Percentiles rank a stretch among this genome's conserved stretches.
phyloP scores from a whole-genome alignment of 768 basidiomycete species.

The Phlegmacium glaucopus region DNA sequence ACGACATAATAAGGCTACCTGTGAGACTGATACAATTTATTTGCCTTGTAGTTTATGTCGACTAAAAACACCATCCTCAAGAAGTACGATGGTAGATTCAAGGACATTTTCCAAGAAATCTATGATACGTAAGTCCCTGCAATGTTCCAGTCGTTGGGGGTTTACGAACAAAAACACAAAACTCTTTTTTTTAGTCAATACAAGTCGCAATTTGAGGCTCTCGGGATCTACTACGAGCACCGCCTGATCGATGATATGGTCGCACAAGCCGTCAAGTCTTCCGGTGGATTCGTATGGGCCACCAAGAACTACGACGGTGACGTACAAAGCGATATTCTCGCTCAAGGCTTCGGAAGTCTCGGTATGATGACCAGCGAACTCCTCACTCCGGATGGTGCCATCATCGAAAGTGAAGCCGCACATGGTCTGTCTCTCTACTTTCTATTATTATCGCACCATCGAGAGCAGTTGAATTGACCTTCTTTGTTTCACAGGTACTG shows the following conservation, averaged over 20 bases:
- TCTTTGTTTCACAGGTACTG: slow-evolving; percentile 59
- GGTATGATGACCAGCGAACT: slow-evolving; percentile 99
- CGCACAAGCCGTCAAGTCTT: slow-evolving; percentile 94
- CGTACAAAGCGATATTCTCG: slow-evolving; percentile 89
- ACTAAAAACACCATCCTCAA: slow-evolving; percentile 98
- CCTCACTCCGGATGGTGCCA: slow-evolving; percentile 89
- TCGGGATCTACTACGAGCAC: slow-evolving; percentile 90
- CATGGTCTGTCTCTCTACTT: slow-evolving; percentile 52
- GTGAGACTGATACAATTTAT: not conserved
- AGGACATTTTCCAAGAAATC: slow-evolving; percentile 98
- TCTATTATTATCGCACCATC: not conserved
- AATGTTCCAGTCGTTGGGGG: not conserved
- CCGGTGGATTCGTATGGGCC: slow-evolving; percentile 86
- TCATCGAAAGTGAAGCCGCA: slow-evolving; percentile 94
- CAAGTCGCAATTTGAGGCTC: slow-evolving; percentile 63
- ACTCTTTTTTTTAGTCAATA: slow-evolving; percentile 45
- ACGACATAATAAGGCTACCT: too few relatives aligned
- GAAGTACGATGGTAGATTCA: slow-evolving; percentile 98
- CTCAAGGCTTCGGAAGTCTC: slow-evolving; percentile 93
- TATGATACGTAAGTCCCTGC: slow-evolving; percentile 59
- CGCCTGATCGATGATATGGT: slow-evolving; percentile 98
- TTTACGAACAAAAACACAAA: not conserved
- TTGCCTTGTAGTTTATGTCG: slow-evolving; percentile 75
- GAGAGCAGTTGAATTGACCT: not conserved
- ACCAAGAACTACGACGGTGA: slow-evolving; percentile 83